These are phyloP conservation scores for Dentipellis fragilis DNA, from an alignment of 768 basidiomycete genomes.

Conservation along the genomic window DNA sequence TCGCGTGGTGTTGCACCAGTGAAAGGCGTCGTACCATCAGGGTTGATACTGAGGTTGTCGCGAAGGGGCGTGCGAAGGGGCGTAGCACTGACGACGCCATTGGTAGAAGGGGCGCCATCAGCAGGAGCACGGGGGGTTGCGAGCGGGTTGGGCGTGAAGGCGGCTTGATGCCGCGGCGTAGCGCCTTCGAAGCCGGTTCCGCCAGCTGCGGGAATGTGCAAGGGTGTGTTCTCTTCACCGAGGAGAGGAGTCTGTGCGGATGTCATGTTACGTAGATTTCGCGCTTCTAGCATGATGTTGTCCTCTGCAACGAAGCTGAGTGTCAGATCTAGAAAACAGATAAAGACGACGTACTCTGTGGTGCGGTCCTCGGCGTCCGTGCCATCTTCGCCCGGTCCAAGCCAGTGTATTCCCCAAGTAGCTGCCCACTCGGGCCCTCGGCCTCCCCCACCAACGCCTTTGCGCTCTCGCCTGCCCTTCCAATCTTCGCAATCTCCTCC, in stretches of 20 bases:
- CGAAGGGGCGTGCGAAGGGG: constrained; percentile 92
- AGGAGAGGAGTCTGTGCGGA: constrained; percentile 88
- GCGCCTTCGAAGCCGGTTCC: constrained; percentile 93
- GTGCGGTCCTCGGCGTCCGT: constrained; percentile 88
- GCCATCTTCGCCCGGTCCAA: constrained; percentile 85
- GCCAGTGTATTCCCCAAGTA: constrained; percentile 89
- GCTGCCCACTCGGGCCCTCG: constrained; percentile 72
- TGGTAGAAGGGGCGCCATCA: constrained; percentile 39
- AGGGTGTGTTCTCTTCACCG: constrained; percentile 94
- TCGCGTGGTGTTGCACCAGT: constrained; percentile 71
- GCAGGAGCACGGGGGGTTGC: constrained; percentile 53
- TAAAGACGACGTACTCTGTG: constrained; percentile 50
- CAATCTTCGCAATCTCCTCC: constrained; percentile 98
- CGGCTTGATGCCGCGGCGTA: constrained; percentile 83
- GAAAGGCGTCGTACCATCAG: constrained; percentile 43
- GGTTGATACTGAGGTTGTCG: constrained; percentile 86
- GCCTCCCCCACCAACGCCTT: constrained; percentile 77
- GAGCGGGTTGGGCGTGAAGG: constrained; percentile 94
- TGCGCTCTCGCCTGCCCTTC: constrained; percentile 82
- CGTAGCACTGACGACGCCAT: constrained; percentile 43
- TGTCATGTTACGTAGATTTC: constrained; percentile 91
- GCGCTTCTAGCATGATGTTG: constrained; percentile 87
- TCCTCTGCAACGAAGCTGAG: constrained; percentile 55
- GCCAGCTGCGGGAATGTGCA: constrained; percentile 62
- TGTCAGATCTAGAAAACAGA: constrained; percentile 4